These are phyloP conservation scores for Ormosia semicastrata DNA, from an alignment of 306 rosid species.

Conservation along the genomic window DNA sequence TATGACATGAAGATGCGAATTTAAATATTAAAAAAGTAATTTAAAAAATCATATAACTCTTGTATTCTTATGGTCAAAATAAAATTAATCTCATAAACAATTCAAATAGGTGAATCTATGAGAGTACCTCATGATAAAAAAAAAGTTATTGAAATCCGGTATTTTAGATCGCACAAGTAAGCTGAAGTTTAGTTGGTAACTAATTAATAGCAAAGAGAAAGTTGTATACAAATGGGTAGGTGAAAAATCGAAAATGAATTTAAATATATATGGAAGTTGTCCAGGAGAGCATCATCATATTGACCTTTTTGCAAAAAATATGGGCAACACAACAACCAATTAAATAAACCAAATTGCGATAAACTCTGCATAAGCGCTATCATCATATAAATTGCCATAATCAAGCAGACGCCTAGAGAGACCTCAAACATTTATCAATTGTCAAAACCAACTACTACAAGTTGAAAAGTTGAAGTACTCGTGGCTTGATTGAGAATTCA, in stretches of 20 bases:
- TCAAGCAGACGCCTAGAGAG: neutral
- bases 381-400: neutral
- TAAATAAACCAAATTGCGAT: neutral
- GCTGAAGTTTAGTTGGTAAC: neutral
- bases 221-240: neutral
- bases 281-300: neutral
- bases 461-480: neutral
- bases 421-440: neutral
- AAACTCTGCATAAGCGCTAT: neutral
- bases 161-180: neutral
- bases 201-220: neutral
- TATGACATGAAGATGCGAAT: too few relatives aligned
- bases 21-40: too few relatives aligned
- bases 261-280: neutral
- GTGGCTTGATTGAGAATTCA: neutral
- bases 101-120: too few relatives aligned
- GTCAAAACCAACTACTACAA: conserved; percentile 6
- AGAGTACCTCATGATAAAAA: too few relatives aligned
- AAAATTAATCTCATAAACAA: too few relatives aligned
- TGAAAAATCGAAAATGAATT: neutral
- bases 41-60: too few relatives aligned
- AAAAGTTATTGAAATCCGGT: neutral
- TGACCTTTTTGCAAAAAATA: conserved; percentile 6
- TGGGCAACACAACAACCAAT: neutral
- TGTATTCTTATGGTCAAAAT: too few relatives aligned